These are phyloP conservation scores for Tolypocladium nubicola DNA, from an alignment of 2,329 filamentous ascomycete genomes.

Conservation along the genomic window DNA sequence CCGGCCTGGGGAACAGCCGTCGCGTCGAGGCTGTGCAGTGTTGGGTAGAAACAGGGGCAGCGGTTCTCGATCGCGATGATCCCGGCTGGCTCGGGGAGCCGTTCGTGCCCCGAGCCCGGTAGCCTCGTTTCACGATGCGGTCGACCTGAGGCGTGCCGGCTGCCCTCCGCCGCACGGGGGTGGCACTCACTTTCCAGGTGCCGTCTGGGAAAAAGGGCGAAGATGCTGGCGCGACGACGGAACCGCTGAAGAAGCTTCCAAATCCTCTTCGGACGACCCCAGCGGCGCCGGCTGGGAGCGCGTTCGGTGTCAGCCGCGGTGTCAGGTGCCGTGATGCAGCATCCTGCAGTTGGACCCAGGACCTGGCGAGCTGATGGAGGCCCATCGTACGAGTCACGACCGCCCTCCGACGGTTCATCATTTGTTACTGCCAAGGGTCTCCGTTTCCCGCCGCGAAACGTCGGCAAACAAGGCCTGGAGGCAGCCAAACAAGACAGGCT, in stretches of 20 bases:
- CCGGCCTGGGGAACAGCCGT: background rate
- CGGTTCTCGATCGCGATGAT: background rate
- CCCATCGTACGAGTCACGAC: background rate
- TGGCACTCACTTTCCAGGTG: background rate
- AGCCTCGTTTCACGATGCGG: background rate
- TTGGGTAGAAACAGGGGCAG: background rate
- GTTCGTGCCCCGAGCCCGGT: background rate
- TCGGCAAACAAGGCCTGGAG: background rate
- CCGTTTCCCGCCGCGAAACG: background rate
- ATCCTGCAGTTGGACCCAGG: background rate
- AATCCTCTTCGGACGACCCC: background rate
- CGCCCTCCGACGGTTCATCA: background rate
- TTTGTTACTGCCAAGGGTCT: background rate
- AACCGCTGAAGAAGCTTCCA: background rate
- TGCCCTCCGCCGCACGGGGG: background rate
- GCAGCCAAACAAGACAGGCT: background rate
- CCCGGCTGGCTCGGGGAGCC: background rate
- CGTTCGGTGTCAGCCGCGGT: background rate
- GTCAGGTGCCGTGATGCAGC: background rate
- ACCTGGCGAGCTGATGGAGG: background rate
- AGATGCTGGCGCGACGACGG: background rate
- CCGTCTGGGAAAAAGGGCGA: background rate
- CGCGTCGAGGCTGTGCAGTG: background rate
- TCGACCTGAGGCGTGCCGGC: background rate
- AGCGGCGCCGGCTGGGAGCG: background rate